A percentile compares a stretch with the other conserved stretches of the same genome.
Conservation (phyloP, 768 basidiomycete genomes). For the Leccinum broughii region DNA sequence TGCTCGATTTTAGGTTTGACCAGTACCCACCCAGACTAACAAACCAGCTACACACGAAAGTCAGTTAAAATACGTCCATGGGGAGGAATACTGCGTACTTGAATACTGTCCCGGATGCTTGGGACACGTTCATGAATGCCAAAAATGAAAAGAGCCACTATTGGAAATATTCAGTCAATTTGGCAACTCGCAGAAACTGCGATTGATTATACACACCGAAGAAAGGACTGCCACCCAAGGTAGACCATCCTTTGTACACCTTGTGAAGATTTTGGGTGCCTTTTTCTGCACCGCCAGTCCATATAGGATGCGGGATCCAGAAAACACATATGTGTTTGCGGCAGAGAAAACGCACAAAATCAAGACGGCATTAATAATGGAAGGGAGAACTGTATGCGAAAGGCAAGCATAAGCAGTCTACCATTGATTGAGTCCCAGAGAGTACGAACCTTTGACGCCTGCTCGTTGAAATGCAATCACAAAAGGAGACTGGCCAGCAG, state of each 20-base stretch:
- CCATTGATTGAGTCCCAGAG: slow-evolving; percentile 8
- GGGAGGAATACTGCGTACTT: slow-evolving; percentile 13
- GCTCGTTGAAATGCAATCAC: slow-evolving; percentile 78
- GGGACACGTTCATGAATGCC: slow-evolving; percentile 66
- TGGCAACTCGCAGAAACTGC: slow-evolving; percentile 15
- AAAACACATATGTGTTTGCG: slow-evolving; percentile 49
- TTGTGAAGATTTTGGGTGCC: slow-evolving; percentile 51
- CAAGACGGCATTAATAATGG: slow-evolving; percentile 71
- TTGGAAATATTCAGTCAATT: slow-evolving; percentile 5
- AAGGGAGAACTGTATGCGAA: slow-evolving; percentile 47
- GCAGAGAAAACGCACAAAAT: slow-evolving; percentile 75
- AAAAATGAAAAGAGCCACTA: slow-evolving; percentile 45
- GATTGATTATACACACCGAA: slow-evolving; percentile 23
- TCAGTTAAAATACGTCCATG: slow-evolving; percentile 22
- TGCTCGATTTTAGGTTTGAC: background rate
- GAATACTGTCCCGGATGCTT: slow-evolving; percentile 45
- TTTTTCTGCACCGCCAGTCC: slow-evolving; percentile 49
- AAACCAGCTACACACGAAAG: slow-evolving; percentile 54
- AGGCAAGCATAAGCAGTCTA: background rate
- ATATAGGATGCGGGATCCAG: slow-evolving; percentile 44
- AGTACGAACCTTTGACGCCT: slow-evolving; percentile 56
- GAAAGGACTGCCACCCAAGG: slow-evolving; percentile 41
- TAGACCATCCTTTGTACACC: slow-evolving; percentile 49
- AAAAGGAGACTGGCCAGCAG: slow-evolving; percentile 78
- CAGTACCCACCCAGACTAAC: slow-evolving; percentile 52